A percentile compares a stretch with the other conserved stretches of the same genome.
Evolutionary conservation across 805 yeast genomes (phyloP).

Genomic region (Tanozyma kutaoensis): DNA sequence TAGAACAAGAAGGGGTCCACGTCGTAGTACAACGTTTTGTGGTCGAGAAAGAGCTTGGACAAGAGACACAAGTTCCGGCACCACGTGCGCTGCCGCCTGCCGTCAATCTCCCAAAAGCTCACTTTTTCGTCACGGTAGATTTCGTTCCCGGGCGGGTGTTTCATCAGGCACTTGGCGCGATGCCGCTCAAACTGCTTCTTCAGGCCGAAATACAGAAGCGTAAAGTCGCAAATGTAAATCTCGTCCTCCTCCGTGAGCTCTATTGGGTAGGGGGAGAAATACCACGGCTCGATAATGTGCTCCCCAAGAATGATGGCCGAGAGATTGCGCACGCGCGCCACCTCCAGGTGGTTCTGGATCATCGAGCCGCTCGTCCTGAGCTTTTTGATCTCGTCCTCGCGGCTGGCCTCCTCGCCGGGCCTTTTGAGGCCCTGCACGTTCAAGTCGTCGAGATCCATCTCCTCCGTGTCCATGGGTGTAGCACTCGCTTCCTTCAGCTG

Average conservation of each 20-base stretch:
- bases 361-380: conserved; percentile 92
- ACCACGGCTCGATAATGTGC: conserved; percentile 96
- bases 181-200: conserved; percentile 86
- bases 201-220: conserved; percentile 80
- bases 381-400: conserved; percentile 89
- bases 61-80: conserved; percentile 87
- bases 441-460: conserved; percentile 73
- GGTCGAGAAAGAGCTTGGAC: conserved; percentile 86
- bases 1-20: conserved; percentile 96
- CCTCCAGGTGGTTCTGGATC: conserved; percentile 73
- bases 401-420: conserved; percentile 57
- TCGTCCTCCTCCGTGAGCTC: conserved; percentile 89
- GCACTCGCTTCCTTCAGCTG: conserved; percentile 7
- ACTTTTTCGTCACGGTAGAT: conserved; percentile 87
- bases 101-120: conserved; percentile 95
- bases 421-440: conserved; percentile 70
- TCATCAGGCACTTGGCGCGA: conserved; percentile 72
- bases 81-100: conserved; percentile 93
- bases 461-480: conserved; percentile 8
- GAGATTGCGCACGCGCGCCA: conserved; percentile 82
- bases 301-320: conserved; percentile 72
- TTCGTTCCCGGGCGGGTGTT: conserved; percentile 98
- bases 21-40: conserved; percentile 91
- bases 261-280: conserved; percentile 92
- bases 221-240: conserved; percentile 83